Percentiles rank a stretch among this genome's conserved stretches.
Conservation (phyloP, 345 rosid species). For the Corymbia maculata region DNA sequence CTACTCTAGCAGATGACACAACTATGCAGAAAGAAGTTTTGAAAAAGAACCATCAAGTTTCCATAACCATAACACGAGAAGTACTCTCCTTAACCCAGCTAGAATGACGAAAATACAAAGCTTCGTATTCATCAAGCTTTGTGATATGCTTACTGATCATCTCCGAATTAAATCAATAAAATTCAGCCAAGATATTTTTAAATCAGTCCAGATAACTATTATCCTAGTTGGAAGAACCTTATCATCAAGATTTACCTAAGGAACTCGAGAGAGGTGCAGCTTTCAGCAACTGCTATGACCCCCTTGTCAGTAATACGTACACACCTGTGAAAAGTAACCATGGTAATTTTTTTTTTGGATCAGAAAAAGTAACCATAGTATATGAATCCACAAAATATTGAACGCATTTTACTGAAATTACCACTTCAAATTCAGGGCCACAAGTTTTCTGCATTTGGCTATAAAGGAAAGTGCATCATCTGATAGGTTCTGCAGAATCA, state of each 20-base stretch:
- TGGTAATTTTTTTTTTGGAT: background rate
- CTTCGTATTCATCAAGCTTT: background rate
- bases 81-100: background rate
- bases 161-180: background rate
- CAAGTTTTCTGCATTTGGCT: slow-evolving; percentile 65
- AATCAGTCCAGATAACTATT: background rate
- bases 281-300: slow-evolving; percentile 58
- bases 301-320: slow-evolving; percentile 69
- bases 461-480: slow-evolving; percentile 69
- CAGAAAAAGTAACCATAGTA: background rate
- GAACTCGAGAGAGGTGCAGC: slow-evolving; percentile 71
- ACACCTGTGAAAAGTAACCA: slow-evolving; percentile 42
- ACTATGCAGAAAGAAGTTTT: background rate
- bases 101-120: background rate
- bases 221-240: background rate
- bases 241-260: slow-evolving; percentile 41
- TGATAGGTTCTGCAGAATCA: slow-evolving; percentile 56
- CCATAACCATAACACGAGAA: background rate
- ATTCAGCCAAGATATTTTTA: background rate
- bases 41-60: background rate
- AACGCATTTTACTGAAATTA: slow-evolving; percentile 14
- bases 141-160: background rate
- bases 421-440: slow-evolving; percentile 83
- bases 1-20: background rate
- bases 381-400: background rate